Conservation (phyloP, 2,329 filamentous ascomycete species). For the Septoria petroselini region DNA sequence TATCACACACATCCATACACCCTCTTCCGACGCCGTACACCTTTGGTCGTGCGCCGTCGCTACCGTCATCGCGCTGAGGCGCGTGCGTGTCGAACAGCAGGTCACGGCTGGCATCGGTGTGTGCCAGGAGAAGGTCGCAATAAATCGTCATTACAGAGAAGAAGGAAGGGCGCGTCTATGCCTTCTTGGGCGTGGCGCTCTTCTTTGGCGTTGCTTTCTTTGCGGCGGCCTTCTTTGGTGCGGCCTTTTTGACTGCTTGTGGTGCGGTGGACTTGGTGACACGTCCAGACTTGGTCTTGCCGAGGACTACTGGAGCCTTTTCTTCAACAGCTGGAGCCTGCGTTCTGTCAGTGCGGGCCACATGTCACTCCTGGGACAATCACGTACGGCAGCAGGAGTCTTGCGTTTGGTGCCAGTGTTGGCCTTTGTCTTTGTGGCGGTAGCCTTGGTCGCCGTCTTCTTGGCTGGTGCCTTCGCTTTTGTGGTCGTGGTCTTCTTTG, state of each 20-base stretch:
- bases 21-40: constrained; percentile 19
- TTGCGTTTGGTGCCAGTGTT: constrained; percentile 49
- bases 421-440: constrained; percentile 43
- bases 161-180: constrained; percentile 22
- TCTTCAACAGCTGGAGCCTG: constrained; percentile 66
- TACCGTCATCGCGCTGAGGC: constrained; percentile 2
- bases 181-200: constrained; percentile 42
- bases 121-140: constrained; percentile 7
- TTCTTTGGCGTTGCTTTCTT: constrained; percentile 47
- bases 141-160: constrained; percentile 11
- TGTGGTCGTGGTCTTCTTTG: constrained; percentile 48
- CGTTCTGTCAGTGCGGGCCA: constrained; percentile 19
- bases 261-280: constrained; percentile 67
- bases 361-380: neutral
- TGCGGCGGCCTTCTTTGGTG: constrained; percentile 39
- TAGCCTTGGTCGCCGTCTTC: constrained; percentile 32
- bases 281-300: constrained; percentile 83
- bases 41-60: constrained; percentile 5
- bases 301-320: constrained; percentile 63
- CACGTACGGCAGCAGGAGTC: constrained; percentile 38
- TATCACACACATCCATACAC: constrained; percentile 22
- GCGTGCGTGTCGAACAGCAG: constrained; percentile 3
- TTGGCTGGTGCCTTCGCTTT: constrained; percentile 44
- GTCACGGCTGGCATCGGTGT: constrained; percentile 13
- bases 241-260: constrained; percentile 45